Evolutionary conservation across 441 rosid species (phyloP), one percentile per base, ranked within the genome.

Genomic region (Erysimum pusillum): DNA sequence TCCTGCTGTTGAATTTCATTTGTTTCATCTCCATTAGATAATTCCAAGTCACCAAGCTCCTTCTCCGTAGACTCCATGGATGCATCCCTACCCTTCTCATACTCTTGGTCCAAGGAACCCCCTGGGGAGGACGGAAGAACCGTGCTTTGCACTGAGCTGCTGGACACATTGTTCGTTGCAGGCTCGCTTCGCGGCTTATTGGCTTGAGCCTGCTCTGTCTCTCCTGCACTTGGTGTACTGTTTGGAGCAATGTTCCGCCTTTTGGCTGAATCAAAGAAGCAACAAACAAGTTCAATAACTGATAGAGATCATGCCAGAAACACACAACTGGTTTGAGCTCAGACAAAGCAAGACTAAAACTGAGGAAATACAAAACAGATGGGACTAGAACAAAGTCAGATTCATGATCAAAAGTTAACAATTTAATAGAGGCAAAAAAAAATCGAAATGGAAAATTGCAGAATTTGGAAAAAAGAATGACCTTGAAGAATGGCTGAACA

Each of bases 401-500:
- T 18, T 36, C 22, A 61, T 31, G 15, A 49, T n/a, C 54, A 62
- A 34, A 64, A 25, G n/a, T 17, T 22, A 14, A 57, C 64, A 59
- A 17, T 58, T 5, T 56, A 20, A 35, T 20, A 13, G 14, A 38
- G 9, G 35, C 9, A 41, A 41, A 25, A 1, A 25, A 25, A 25
- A 36, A 67, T 18, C 36, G 38, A 56, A 63, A 77, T 9, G 34
- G 69, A 59, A 48, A 56, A 48, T 59, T 58, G 9, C 4, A 38
- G 36, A 32, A 56, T 13, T 63, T 25, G 68, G 14, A 1, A 76
- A 62, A 39, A 25, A 60, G 7, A 53, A 28, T 56, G 82, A 95
- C 99, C 99, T 86, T 78, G 88, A 65, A 96, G 97, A 80, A 73
- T 68, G 1, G 87, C 64, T 32, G 73, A 82, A 65, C 99, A 96